Base-by-base conservation (phyloP, 352 stramenopile genomes). In the Peronospora destructor region DNA sequence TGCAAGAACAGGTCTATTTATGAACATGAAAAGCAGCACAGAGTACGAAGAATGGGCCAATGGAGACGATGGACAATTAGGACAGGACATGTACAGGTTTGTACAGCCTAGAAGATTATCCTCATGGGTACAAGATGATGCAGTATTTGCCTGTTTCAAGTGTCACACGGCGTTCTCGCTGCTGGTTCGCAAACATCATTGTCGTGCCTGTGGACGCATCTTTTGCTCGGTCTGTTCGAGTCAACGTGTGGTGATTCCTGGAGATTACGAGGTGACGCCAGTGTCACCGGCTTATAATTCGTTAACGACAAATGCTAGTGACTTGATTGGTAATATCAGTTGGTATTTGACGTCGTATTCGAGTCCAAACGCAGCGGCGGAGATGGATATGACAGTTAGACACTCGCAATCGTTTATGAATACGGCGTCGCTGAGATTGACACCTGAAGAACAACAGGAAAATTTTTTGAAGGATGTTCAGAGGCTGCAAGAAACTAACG, bases 71-170 rank as follows among this genome's bases (percentile, higher is more conserved):
- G 71, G 61, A 21, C 63, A 76, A 25, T 35, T 73, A 11, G 71
- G 68, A 19, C 61, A 81, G 48, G 81, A 92, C 54, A 75, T 92
- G 47, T 92, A 90, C 60, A 61, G 81, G 16, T 92, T 92, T 36
- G 81, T 92, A 36, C 81, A 92, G 69, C 81, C 81, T 1, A 50
- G 81, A 1, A 58, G 81, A 7, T 59, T 92, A 13, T 90, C 78
- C 3, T 89, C 77, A 10, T 92, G 81, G 81, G 81, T 92, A 6
- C 81, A 92, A 50, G 81, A 92, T 46, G 81, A 92, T 49, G 81
- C 81, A 0, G 81, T 92, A 0, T 87, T 87, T 51, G 81, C 81
- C 4, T 92, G 81, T 48, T 92, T 92, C 64, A 89, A 88, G 61
- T 92, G 81, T 53, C 78, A 90, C 60, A 61, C 73, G 17, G 63